A percentile compares a stretch with the other conserved stretches of the same genome.
These are phyloP conservation scores for Discostella stelligera DNA, from an alignment of 352 stramenopile genomes.

Conservation along the genomic window DNA sequence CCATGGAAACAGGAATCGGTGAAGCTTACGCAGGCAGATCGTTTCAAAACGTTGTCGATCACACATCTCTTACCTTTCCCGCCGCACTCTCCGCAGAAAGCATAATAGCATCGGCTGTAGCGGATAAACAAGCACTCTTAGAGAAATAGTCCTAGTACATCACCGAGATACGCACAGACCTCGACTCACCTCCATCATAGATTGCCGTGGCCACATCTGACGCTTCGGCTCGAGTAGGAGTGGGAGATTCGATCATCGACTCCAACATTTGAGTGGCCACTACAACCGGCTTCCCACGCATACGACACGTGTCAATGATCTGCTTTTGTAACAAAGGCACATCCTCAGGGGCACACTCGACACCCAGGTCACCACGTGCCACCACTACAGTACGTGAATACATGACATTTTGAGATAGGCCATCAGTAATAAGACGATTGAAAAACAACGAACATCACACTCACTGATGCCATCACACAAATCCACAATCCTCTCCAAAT, in stretches of 20 bases:
- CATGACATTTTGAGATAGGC: background rate
- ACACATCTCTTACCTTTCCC: constrained; percentile 49
- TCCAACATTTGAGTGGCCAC: constrained; percentile 87
- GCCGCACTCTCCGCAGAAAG: constrained; percentile 83
- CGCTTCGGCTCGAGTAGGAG: constrained; percentile 83
- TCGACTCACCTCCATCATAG: constrained; percentile 47
- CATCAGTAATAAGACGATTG: background rate
- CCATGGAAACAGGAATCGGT: background rate
- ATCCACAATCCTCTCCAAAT: constrained; percentile 92
- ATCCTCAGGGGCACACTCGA: constrained; percentile 93
- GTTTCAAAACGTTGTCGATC: background rate
- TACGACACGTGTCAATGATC: constrained; percentile 86
- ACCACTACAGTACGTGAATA: constrained; percentile 77
- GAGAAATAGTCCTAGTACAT: background rate
- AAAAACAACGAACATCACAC: constrained; percentile 3
- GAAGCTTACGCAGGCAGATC: too few species aligned
- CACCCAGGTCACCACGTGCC: constrained; percentile 92
- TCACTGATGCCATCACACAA: constrained; percentile 89
- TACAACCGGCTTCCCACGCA: constrained; percentile 85
- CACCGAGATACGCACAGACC: background rate
- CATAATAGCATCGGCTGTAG: constrained; percentile 83
- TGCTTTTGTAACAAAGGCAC: constrained; percentile 88
- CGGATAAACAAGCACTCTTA: constrained; percentile 26
- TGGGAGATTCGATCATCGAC: constrained; percentile 85
- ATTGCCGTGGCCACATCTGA: constrained; percentile 84